Evolutionary conservation across 2,329 filamentous ascomycete species (phyloP).

Genomic region (Claviceps paspali): DNA sequence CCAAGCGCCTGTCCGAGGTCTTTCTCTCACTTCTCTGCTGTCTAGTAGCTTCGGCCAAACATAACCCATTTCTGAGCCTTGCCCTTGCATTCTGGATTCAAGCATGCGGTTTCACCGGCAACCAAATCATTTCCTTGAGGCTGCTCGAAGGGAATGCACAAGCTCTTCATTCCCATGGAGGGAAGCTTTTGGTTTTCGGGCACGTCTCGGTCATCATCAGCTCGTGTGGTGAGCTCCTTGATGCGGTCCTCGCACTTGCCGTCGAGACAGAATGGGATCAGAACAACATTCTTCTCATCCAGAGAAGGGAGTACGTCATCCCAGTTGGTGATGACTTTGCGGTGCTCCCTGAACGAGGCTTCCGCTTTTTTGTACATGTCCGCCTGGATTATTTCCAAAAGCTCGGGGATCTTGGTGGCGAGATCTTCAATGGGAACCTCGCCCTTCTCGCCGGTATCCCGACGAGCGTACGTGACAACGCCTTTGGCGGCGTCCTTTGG

Average conservation of each 20-base stretch:
- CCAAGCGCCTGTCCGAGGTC: constrained; percentile 2
- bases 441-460: constrained; percentile 74
- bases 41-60: constrained; percentile 65
- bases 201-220: constrained; percentile 41
- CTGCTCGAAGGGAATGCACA: constrained; percentile 68
- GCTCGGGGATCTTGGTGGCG: constrained; percentile 54
- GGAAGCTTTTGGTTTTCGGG: constrained; percentile 39
- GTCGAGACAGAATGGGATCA: constrained; percentile 80
- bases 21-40: not conserved
- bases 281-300: constrained; percentile 79
- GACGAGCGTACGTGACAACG: constrained; percentile 71
- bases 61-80: constrained; percentile 78
- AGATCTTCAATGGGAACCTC: constrained; percentile 65
- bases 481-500: constrained; percentile 83
- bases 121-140: constrained; percentile 52
- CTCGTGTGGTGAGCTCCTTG: constrained; percentile 79
- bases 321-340: constrained; percentile 73
- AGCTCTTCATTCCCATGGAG: constrained; percentile 53
- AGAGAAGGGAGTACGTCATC: constrained; percentile 80
- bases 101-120: constrained; percentile 73
- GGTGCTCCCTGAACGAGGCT: constrained; percentile 61
- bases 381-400: constrained; percentile 79
- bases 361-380: constrained; percentile 71
- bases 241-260: constrained; percentile 80
- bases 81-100: constrained; percentile 70